Evolutionary conservation across 164 flowering plant species (phyloP), one percentile per base, ranked within the genome.

Genomic region (Paratinospora sagittata): DNA sequence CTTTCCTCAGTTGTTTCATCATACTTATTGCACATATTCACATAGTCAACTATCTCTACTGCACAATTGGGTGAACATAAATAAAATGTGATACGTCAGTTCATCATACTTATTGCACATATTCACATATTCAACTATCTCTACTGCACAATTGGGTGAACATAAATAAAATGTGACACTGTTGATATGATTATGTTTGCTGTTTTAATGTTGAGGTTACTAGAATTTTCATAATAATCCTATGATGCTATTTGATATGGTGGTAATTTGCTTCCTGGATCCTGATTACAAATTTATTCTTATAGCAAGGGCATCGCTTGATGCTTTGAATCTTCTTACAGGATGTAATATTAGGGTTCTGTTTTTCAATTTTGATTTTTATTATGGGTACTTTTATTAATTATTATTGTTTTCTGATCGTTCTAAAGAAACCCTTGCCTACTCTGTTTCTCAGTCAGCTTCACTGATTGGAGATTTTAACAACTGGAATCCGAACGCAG

Each of bases 401-500:
- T n/a, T n/a, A n/a, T 23, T 30, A 4, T 23, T 55, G 61, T 55
- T 55, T 17, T n/a, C 21, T 55, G 24, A 55, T 55, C 7, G 24
- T 55, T 55, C 3, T 55, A 23, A 16, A 55, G 6, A 55, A 39
- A 23, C 49, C 19, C 41, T 45, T 26, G 45, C 52, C 12, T 37
- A 12, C 30, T 63, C 64, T 43, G 52, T 64, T 65, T 76, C 73
- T 27, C 87, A 95, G 99, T 84, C 85, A 63, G 98, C 96, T 2
- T 76, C 96, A 52, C 76, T 95, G 76, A 87, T 95, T 74, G 99
- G 98, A 75, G 98, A 95, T 75, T 95, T 95, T 71, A 95, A 95
- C 85, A 91, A 90, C 76, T 95, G 98, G 99, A 91, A 95, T 81
- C 92, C 97, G 55, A 87, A 91, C 76, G 95, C 97, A 47, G 94